phyloP scores from a whole-genome alignment of 306 rosid species.

The Prunus kanzakura region DNA sequence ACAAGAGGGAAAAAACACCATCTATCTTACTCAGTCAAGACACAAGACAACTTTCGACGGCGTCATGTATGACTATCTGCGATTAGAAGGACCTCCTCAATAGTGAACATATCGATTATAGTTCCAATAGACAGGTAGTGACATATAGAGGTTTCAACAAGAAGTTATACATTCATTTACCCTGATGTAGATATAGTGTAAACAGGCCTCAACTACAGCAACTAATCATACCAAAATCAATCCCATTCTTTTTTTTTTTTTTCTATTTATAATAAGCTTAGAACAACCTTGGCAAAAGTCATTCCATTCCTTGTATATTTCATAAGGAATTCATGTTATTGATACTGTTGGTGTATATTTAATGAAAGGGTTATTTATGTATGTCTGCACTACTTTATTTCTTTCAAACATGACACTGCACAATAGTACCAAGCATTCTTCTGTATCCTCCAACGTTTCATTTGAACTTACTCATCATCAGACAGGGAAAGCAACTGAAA shows the following conservation, averaged over 20 bases:
- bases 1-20: slow-evolving; percentile 42
- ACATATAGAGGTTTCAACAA: background rate
- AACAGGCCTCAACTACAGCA: background rate
- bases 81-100: slow-evolving; percentile 64
- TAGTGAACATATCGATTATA: background rate
- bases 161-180: background rate
- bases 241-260: background rate
- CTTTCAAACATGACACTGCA: background rate
- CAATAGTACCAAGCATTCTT: no score
- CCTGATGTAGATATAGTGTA: no score
- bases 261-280: background rate
- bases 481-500: no score
- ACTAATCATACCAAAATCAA: background rate
- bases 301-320: background rate
- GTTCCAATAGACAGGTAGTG: background rate
- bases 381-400: background rate
- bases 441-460: no score
- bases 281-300: background rate
- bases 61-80: slow-evolving; percentile 77
- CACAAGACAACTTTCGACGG: slow-evolving; percentile 32
- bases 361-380: background rate
- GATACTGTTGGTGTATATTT: background rate
- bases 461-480: no score
- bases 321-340: background rate
- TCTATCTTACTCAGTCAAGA: slow-evolving; percentile 58